These are phyloP conservation scores for Puccinia novopanici DNA, from an alignment of 1,284 basidiomycete genomes.

Conservation along the genomic window DNA sequence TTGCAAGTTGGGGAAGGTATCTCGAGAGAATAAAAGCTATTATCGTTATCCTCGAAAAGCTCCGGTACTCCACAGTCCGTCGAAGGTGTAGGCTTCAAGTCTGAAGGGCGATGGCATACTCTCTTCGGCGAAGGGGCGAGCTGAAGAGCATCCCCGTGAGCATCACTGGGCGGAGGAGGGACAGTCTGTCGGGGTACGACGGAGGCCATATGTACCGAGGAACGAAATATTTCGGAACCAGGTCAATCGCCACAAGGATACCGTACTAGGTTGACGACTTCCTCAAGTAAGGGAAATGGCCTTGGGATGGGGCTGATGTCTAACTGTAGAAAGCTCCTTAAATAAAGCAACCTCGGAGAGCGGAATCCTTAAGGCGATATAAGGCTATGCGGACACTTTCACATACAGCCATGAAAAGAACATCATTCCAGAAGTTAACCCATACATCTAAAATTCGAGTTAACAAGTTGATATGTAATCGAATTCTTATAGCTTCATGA, in stretches of 20 bases:
- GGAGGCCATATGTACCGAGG: constrained; percentile 19
- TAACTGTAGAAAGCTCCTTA: not conserved
- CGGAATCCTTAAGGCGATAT: too few species aligned
- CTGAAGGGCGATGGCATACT: not conserved
- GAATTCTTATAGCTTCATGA: not conserved
- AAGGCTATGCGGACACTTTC: not conserved
- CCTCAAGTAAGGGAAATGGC: not conserved
- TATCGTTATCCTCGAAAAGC: constrained; percentile 1
- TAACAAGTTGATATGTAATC: not conserved
- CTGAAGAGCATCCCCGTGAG: not conserved
- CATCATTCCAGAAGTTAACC: not conserved
- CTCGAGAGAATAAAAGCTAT: constrained; percentile 19
- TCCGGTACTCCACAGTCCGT: not conserved
- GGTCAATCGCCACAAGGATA: constrained; percentile 15
- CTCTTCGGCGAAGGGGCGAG: constrained; percentile 1
- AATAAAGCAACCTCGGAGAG: not conserved
- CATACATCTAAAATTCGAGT: not conserved
- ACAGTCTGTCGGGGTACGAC: constrained; percentile 11
- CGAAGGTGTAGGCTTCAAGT: not conserved
- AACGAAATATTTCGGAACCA: not conserved
- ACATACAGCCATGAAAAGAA: not conserved
- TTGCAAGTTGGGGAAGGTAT: constrained; percentile 28
- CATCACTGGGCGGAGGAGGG: not conserved
- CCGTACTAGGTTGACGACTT: not conserved
- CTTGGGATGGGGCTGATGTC: not conserved